Evolutionary conservation across 2,329 filamentous ascomycete genomes (phyloP).

Genomic region (Pseudocercospora fijiensis): DNA sequence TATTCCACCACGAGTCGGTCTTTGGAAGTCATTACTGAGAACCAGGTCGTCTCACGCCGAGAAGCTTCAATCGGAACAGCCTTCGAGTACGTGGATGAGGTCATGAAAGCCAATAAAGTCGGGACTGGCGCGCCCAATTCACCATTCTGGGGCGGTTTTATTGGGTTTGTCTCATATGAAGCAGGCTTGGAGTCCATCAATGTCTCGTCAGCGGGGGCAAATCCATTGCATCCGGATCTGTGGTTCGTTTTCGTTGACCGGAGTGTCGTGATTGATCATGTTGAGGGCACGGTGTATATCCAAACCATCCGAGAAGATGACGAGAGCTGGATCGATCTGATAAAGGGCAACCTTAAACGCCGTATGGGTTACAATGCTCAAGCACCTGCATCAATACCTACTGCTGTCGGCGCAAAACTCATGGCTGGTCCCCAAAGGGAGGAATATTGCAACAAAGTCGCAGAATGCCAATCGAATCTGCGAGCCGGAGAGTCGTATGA

Average conservation of each 20-base stretch:
- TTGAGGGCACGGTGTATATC: slow-evolving; percentile 59
- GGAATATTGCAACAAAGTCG: slow-evolving; percentile 66
- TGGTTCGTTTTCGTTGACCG: slow-evolving; percentile 74
- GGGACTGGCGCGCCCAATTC: slow-evolving; percentile 38
- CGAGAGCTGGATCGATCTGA: slow-evolving; percentile 33
- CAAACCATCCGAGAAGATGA: slow-evolving; percentile 62
- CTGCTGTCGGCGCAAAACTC: slow-evolving; percentile 14
- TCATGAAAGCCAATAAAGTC: slow-evolving; percentile 41
- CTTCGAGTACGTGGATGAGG: slow-evolving; percentile 44
- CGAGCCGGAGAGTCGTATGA: slow-evolving; percentile 81
- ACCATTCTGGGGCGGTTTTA: slow-evolving; percentile 78
- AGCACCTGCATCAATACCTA: neutral
- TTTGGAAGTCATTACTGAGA: slow-evolving; percentile 21
- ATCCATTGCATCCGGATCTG: slow-evolving; percentile 62
- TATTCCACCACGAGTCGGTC: slow-evolving; percentile 25
- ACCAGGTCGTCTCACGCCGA: slow-evolving; percentile 1
- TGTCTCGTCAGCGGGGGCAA: slow-evolving; percentile 42
- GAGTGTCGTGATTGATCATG: slow-evolving; percentile 75
- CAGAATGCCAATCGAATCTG: slow-evolving; percentile 67
- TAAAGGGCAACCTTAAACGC: slow-evolving; percentile 9
- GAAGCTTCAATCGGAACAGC: slow-evolving; percentile 34
- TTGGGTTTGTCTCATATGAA: slow-evolving; percentile 84
- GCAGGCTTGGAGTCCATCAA: slow-evolving; percentile 66
- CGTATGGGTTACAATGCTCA: neutral
- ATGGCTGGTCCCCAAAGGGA: slow-evolving; percentile 29